phyloP scores from a whole-genome alignment of 1,139 yeast genomes.

The Zhuliangozyma blackwelliae region DNA sequence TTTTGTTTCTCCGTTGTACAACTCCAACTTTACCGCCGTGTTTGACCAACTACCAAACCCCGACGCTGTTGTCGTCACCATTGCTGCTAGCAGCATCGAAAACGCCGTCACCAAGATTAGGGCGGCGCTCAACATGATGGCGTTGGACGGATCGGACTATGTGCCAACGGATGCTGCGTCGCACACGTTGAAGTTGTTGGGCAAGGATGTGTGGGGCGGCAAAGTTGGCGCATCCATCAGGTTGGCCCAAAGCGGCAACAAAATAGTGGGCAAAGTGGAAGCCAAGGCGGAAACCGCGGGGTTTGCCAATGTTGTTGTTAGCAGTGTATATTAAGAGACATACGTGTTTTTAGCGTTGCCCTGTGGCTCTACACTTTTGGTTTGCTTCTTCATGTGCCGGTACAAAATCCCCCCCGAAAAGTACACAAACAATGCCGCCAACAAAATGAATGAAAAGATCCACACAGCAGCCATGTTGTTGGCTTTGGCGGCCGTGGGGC shows the following conservation, averaged over 20 bases:
- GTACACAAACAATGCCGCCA: constrained; percentile 52
- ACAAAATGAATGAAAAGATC: constrained; percentile 52
- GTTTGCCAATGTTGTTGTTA: constrained; percentile 43
- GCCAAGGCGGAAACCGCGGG: constrained; percentile 62
- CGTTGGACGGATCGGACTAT: constrained; percentile 74
- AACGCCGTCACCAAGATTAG: constrained; percentile 45
- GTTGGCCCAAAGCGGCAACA: constrained; percentile 67
- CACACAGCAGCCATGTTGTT: constrained; percentile 56
- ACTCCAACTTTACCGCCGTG: constrained; percentile 68
- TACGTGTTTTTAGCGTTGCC: background rate
- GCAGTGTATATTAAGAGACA: constrained; percentile 24
- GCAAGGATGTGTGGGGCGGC: constrained; percentile 71
- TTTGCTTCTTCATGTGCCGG: constrained; percentile 17
- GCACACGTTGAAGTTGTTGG: constrained; percentile 77
- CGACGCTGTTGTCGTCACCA: constrained; percentile 33
- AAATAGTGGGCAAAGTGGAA: constrained; percentile 71
- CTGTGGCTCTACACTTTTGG: background rate
- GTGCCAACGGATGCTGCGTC: constrained; percentile 57
- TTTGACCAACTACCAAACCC: constrained; percentile 64
- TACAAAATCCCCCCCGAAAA: constrained; percentile 54
- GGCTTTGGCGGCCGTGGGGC: constrained; percentile 69
- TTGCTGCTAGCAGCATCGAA: constrained; percentile 32
- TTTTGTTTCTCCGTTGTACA: constrained; percentile 71
- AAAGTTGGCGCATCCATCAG: constrained; percentile 68
- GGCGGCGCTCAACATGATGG: constrained; percentile 66